Base-by-base conservation (phyloP, 176 grass and related monocot genomes). In the Guadua angustifolia region DNA sequence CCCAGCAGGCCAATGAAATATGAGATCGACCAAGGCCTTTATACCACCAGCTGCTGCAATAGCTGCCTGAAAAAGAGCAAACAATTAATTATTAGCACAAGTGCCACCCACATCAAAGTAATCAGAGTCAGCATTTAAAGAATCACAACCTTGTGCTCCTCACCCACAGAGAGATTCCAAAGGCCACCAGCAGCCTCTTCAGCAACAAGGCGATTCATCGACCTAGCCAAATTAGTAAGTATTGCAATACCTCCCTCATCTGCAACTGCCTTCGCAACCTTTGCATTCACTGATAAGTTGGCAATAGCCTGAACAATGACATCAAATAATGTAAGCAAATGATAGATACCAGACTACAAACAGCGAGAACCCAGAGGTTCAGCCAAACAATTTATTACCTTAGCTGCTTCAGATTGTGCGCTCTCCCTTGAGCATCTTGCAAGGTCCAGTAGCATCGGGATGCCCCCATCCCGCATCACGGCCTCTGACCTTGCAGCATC, bases 161-260 rank as follows among this genome's bases (percentile, higher is more conserved):
- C 93, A 35, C 93, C 97, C 17, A 99, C 97, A 67, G 97, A 99
- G 64, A 99, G 97, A 89, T 99, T 99, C 97, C 97, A 99, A 82
- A 99, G 97, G 56, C 97, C 97, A 66, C 97, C 97, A 69, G 97
- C 93, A 81, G 97, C 97, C 82, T 99, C 97, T 92, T 99, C 97
- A 80, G 97, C 93, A 78, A 99, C 97, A 90, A 89, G 74, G 58
- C 93, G 88, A 85, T 96, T 99, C 86, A 83, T 94, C 0, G 97
- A 99, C 82, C 85, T 90, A 35, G 97, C 97, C 47, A 99, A 88
- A 81, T 90, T 87, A 22, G 88, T 93, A 50, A 99, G 89, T 73
- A 99, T 94, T 71, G 69, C 15, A 73, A 99, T 99, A 60, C 97
- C 97, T 18, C 93, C 93, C 90, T 96, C 97, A 77, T 96, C 93